Evolutionary conservation across 768 basidiomycete species (phyloP), one percentile per base, ranked within the genome.

Genomic region (Termitomyces sp.): DNA sequence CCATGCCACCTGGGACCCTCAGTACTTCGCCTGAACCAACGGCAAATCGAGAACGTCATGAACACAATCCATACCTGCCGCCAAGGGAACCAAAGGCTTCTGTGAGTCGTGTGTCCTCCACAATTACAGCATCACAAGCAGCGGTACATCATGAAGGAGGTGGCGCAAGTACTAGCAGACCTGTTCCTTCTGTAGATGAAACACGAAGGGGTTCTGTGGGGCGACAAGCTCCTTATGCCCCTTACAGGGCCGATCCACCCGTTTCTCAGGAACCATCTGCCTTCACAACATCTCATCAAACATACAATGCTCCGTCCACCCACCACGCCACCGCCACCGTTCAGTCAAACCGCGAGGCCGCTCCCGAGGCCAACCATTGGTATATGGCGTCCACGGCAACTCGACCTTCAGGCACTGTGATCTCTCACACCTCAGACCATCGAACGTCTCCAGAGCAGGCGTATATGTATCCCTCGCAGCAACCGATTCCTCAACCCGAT

Each of bases 71-170:
- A 15, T 59, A 58, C 15, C 47, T 60, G 31, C 61, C 59, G 15
- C 31, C 24, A 50, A 45, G 60, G 39, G 64, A 66, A 48, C 61
- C 62, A 31, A 58, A 49, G 24, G 6, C 47, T 12, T 62, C 62
- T n/a, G 13, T 59, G n/a, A 58, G 63, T 59, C 63, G 18, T 22
- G 45, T 50, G 12, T 47, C 57, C 13, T 44, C 52, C 8, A 39
- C 48, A 16, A 13, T 54, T 12, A 31, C 53, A n/a, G 11, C 33
- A 53, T 22, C 55, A 15, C 57, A 58, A 50, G 42, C 22, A 24
- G 39, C 36, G 8, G 47, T 33, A 11, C 24, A 53, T 39, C 52
- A 16, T 20, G 61, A 62, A 30, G 49, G 22, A 34, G n/a, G 55
- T 54, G 55, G 58, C 46, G 49, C 57, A 50, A 49, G 41, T 36